phyloP scores from a whole-genome alignment of 768 basidiomycete genomes.

The Boletus pseudopeckii region DNA sequence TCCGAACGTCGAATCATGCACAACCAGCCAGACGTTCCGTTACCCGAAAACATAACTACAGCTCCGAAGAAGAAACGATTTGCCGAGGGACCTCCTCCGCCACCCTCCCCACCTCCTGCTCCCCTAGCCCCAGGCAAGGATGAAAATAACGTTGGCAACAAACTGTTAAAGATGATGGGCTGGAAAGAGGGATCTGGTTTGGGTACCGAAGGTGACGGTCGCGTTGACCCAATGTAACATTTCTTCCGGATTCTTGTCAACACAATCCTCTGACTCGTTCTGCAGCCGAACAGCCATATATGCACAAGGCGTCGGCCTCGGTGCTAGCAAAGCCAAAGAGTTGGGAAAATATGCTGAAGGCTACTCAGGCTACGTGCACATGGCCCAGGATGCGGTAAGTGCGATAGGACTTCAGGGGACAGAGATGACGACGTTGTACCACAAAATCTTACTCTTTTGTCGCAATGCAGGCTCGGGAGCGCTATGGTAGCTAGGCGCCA shows the following conservation, averaged over 20 bases:
- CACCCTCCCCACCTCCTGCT: constrained; percentile 59
- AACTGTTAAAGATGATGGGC: constrained; percentile 95
- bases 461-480: constrained; percentile 35
- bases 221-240: constrained; percentile 80
- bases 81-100: constrained; percentile 56
- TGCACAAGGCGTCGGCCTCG: constrained; percentile 82
- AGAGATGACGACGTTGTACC: constrained; percentile 17
- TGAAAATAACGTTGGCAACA: constrained; percentile 85
- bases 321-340: constrained; percentile 89
- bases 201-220: constrained; percentile 76
- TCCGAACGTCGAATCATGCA: constrained; percentile 87
- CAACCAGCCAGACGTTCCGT: constrained; percentile 86
- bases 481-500: constrained; percentile 29
- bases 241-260: background rate
- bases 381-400: constrained; percentile 69
- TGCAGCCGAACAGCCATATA: constrained; percentile 80
- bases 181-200: constrained; percentile 91
- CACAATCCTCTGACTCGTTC: constrained; percentile 7
- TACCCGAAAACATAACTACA: constrained; percentile 45
- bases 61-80: constrained; percentile 40
- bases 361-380: constrained; percentile 65
- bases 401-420: constrained; percentile 16
- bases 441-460: constrained; percentile 26
- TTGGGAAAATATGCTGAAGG: constrained; percentile 68
- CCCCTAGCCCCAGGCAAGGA: constrained; percentile 74